Evolutionary conservation across 495 filamentous ascomycete genomes (phyloP).

Genomic region (Lasiosphaeria miniovina): DNA sequence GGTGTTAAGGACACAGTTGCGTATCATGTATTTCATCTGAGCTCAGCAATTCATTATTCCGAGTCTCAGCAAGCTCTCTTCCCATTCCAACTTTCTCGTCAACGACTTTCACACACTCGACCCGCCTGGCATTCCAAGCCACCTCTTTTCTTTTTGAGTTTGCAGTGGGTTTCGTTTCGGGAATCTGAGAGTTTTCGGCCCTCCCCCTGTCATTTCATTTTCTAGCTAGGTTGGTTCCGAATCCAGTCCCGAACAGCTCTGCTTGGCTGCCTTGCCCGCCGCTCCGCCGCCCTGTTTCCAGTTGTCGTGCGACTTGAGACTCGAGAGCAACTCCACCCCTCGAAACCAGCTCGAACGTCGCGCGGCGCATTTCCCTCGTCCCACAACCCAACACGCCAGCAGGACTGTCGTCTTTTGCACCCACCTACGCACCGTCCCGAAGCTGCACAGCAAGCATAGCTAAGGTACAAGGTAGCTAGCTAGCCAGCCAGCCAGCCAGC

Average conservation of each 20-base stretch:
- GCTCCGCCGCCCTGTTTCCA: not conserved
- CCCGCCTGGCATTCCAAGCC: not conserved
- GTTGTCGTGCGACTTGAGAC: not conserved
- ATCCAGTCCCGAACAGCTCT: no score
- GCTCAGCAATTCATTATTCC: conserved; percentile 9
- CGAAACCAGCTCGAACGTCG: conserved; percentile 4
- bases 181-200: no score
- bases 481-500: conserved; percentile 1
- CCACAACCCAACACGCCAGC: conserved; percentile 21
- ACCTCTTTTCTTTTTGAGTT: not conserved
- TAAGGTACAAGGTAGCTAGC: no score
- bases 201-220: no score
- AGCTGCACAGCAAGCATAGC: no score
- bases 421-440: not conserved
- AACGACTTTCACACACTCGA: not conserved
- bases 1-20: conserved; percentile 35
- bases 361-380: not conserved
- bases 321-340: not conserved
- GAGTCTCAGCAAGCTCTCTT: not conserved
- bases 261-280: not conserved
- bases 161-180: not conserved
- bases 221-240: no score
- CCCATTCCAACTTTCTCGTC: not conserved
- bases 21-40: conserved; percentile 20
- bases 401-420: conserved; percentile 19